A percentile compares a stretch with the other conserved stretches of the same genome.
Conservation (phyloP, 352 stramenopile genomes). For the Globisporangium yorkense region DNA sequence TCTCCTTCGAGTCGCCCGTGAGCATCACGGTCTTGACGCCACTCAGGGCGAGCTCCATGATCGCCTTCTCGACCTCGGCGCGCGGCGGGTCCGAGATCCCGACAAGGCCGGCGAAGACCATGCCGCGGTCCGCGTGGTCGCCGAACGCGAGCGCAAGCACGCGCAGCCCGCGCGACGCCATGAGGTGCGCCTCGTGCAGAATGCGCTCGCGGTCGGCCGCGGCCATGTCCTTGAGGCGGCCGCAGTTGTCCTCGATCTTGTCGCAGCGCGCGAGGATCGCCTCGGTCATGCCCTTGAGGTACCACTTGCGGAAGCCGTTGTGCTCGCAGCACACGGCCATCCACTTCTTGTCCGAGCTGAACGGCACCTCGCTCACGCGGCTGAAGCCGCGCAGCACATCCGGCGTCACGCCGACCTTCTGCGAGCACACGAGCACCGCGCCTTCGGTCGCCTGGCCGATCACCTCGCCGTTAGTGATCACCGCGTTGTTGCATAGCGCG, state of each 20-base stretch:
- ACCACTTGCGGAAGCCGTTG: constrained; percentile 50
- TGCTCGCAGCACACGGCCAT: constrained; percentile 92
- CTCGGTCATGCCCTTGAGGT: constrained; percentile 83
- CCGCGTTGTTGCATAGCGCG: constrained; percentile 76
- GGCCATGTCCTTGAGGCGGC: constrained; percentile 59
- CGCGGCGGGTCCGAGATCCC: constrained; percentile 88
- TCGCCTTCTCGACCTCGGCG: constrained; percentile 56
- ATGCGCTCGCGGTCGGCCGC: constrained; percentile 60
- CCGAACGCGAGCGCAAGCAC: constrained; percentile 90
- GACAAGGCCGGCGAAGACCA: constrained; percentile 92
- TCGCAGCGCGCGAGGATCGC: constrained; percentile 69
- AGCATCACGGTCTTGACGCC: constrained; percentile 89
- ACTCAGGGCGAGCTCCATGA: constrained; percentile 44
- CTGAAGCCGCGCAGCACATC: constrained; percentile 40
- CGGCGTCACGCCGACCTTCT: constrained; percentile 53
- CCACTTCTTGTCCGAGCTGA: constrained; percentile 95
- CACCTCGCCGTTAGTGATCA: constrained; percentile 52
- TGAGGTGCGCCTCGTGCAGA: constrained; percentile 46
- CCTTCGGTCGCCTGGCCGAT: constrained; percentile 81
- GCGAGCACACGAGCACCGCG: constrained; percentile 58
- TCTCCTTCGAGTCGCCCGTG: constrained; percentile 95
- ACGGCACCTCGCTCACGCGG: constrained; percentile 90
- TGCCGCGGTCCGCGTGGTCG: constrained; percentile 64
- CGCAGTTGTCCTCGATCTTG: constrained; percentile 69
- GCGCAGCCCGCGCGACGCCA: constrained; percentile 74